Base-by-base conservation (phyloP, 2,329 filamentous ascomycete species). In the Ascochyta viciae-villosae region DNA sequence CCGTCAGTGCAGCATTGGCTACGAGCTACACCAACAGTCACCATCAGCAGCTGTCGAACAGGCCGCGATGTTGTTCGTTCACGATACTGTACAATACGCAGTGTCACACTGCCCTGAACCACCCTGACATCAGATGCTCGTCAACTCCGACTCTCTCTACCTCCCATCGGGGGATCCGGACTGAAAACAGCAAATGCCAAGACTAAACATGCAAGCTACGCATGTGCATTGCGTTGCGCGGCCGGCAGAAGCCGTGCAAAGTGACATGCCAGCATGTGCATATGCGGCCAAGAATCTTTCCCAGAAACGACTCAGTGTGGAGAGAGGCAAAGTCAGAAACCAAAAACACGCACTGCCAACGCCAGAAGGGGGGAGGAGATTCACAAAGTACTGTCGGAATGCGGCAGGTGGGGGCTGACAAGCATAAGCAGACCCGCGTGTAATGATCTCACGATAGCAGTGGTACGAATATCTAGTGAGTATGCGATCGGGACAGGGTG, bases 331-430 rank as follows among this genome's bases (percentile, higher is more conserved):
- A 19, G 19, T 3, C 19, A 19, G 19, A 19, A 19, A 19, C 19
- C 19, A 19, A 19, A 19, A 19, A 19, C 19, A 26, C 8, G 2
- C 26, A 9, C 27, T 10, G 46, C 19, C 9, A 44, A 37, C 23
- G 39, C 31, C 22, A 55, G 26, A 26, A 26, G 8, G 26, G 26
- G 8, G 26, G 26, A 9, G 26, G 1, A 6, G 9, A 10, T 10
- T 29, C 4, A 12, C 10, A 5, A 29, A 4, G 1, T 10, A 15
- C 3, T 12, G 29, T 42, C 22, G 46, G 24, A 45, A 46, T 50
- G 16, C 37, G 53, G 53, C 48, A 56, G 42, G 53, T 56, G 53
- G 53, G 53, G 53, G 53, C 53, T 56, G 53, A 56, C 53, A 13
- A 42, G 47, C n/a, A 35, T 35, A 31, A 24, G 46, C 41, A 45